Conservation (phyloP, 805 yeast species). For the Hanseniaspora guilliermondii region DNA sequence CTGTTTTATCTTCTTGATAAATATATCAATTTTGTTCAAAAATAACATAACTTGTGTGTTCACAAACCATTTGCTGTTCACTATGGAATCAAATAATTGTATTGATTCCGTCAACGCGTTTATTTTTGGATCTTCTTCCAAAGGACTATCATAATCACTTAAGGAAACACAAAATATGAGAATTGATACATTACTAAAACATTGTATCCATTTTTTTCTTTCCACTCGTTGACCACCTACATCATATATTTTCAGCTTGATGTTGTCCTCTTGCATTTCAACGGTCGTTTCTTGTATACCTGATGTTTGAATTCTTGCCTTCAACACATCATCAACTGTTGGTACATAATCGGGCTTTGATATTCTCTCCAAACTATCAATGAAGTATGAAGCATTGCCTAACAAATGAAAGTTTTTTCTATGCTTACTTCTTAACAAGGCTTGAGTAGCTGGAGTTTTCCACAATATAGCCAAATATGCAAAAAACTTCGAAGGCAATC, state of each 20-base stretch:
- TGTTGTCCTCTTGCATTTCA: slow-evolving; percentile 45
- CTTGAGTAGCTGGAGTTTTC: slow-evolving; percentile 43
- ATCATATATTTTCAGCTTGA: slow-evolving; percentile 56
- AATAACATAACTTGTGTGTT: slow-evolving; percentile 76
- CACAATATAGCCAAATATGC: slow-evolving; percentile 41
- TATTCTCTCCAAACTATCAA: slow-evolving; percentile 46
- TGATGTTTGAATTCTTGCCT: slow-evolving; percentile 84
- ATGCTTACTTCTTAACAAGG: slow-evolving; percentile 40
- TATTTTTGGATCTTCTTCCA: slow-evolving; percentile 63
- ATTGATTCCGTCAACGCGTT: slow-evolving; percentile 73
- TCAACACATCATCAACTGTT: slow-evolving; percentile 59
- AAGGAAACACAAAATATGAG: slow-evolving; percentile 85
- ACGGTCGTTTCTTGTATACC: slow-evolving; percentile 80
- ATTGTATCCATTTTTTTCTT: slow-evolving; percentile 93
- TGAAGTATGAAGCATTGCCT: slow-evolving; percentile 75
- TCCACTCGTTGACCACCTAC: slow-evolving; percentile 96
- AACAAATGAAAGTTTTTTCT: slow-evolving; percentile 65
- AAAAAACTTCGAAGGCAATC: slow-evolving; percentile 41
- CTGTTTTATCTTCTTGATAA: slow-evolving; percentile 68
- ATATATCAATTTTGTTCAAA: slow-evolving; percentile 79
- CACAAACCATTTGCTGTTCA: slow-evolving; percentile 85
- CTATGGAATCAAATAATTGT: slow-evolving; percentile 76
- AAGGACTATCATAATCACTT: slow-evolving; percentile 79
- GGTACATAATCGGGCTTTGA: slow-evolving; percentile 54
- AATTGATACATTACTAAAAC: slow-evolving; percentile 83